Base-by-base conservation (phyloP, 2,329 filamentous ascomycete species). In the Fusarium pseudograminearum region DNA sequence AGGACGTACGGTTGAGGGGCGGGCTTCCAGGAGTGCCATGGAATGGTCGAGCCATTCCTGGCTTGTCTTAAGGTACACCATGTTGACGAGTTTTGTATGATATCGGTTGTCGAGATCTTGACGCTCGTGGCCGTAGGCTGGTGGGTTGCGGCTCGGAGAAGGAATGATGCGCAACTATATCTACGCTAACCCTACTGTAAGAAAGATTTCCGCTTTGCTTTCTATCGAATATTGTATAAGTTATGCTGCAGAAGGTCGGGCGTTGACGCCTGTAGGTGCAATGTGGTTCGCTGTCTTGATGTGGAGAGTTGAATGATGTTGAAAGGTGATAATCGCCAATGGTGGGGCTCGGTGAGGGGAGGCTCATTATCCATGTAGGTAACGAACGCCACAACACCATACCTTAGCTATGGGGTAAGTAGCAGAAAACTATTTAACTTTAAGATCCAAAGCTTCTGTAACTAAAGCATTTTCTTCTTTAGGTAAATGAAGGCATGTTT, bases 41-140 rank as follows among this genome's bases (percentile, higher is more conserved):
- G 95, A 97, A 80, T 98, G 92, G 75, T 91, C 90, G 72, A 98
- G 92, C 92, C 94, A 99, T 83, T 94, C 91, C 81, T 97, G 91
- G 80, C 92, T 92, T 61, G 93, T 94, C 53, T 87, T 83, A 78
- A 97, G 89, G 79, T 97, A 89, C 79, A 92, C 91, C 94, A 97
- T 64, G 34, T 55, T 50, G 40, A 48, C 12, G 16, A 26, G 16
- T 45, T 30, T 51, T 44, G 16, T 64, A 20, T 41, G 33, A 28
- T 47, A 22, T 47, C 16, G 50, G 46, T 42, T 24, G 20, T 56
- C 24, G 31, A 15, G 16, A 18, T 57, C 38, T 40, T 28, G 42
- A 45, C 22, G 42, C 18, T 36, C 47, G 31, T 59, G 46, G 51
- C 59, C 57, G 68, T 69, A 24, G 57, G 63, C 54, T 53, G 36